These are phyloP conservation scores for Penstemon eatonii DNA, from an alignment of 257 asterid genomes.

Conservation along the genomic window DNA sequence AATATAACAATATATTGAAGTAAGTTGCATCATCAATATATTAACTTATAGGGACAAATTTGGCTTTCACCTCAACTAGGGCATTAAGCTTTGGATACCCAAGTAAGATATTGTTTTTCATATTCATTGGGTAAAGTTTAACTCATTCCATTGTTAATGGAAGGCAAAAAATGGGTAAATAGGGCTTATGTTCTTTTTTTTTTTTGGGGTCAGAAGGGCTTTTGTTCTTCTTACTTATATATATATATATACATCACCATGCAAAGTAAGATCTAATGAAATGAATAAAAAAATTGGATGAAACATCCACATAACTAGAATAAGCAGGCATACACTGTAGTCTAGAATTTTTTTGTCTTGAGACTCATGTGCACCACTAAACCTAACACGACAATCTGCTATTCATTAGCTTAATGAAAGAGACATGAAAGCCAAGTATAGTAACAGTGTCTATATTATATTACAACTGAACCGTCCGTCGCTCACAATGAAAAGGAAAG, in stretches of 20 bases:
- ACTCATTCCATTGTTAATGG: neutral
- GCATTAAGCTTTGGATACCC: neutral
- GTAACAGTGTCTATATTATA: neutral
- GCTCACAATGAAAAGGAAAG: neutral
- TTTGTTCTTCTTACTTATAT: too few species aligned
- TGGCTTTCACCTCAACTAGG: neutral
- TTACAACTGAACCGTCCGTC: neutral
- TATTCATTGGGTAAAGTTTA: too few species aligned
- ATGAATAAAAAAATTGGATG: too few species aligned
- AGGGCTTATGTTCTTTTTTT: too few species aligned
- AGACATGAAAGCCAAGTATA: neutral
- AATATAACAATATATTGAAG: constrained; percentile 10
- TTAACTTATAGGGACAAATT: neutral
- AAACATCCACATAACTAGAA: too few species aligned
- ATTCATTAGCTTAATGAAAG: neutral
- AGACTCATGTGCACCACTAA: neutral
- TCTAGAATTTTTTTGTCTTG: too few species aligned
- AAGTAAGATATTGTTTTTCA: neutral
- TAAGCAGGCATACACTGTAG: too few species aligned
- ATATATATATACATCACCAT: too few species aligned
- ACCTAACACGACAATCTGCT: neutral
- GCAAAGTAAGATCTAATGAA: too few species aligned
- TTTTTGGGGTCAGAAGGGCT: too few species aligned
- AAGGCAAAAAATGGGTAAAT: neutral
- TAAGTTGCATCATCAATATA: neutral